Evolutionary conservation across 1,139 yeast genomes (phyloP).

Genomic region (Wickerhamomyces sp.): DNA sequence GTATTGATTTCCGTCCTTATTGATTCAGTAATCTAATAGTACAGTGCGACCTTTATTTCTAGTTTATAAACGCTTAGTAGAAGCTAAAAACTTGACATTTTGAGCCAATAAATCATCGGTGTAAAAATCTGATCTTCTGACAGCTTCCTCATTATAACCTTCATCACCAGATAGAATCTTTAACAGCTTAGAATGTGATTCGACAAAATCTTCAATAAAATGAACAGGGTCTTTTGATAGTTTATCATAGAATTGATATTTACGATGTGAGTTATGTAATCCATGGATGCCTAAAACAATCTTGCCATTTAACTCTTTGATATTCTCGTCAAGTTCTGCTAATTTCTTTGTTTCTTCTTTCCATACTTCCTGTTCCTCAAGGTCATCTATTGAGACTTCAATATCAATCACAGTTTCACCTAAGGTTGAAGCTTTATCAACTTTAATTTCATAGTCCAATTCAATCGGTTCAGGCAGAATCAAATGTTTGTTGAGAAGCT

Average conservation of each 20-base stretch:
- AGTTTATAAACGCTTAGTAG: slow-evolving; percentile 28
- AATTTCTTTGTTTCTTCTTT: slow-evolving; percentile 34
- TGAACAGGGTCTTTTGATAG: slow-evolving; percentile 73
- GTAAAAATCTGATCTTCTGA: slow-evolving; percentile 78
- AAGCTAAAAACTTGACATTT: slow-evolving; percentile 68
- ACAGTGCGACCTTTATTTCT: neutral
- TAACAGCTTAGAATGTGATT: slow-evolving; percentile 70
- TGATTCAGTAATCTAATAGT: neutral
- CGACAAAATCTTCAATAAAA: slow-evolving; percentile 69
- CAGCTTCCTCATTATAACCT: slow-evolving; percentile 86
- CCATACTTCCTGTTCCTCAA: slow-evolving; percentile 43
- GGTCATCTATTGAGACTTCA: slow-evolving; percentile 48
- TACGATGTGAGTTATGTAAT: slow-evolving; percentile 59
- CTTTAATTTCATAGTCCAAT: slow-evolving; percentile 69
- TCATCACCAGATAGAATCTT: slow-evolving; percentile 75
- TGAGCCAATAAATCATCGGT: slow-evolving; percentile 63
- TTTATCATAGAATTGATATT: slow-evolving; percentile 68
- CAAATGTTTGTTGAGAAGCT: slow-evolving; percentile 58
- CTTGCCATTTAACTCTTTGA: slow-evolving; percentile 54
- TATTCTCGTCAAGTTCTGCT: slow-evolving; percentile 43
- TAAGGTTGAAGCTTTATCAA: slow-evolving; percentile 70
- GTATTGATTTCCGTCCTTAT: too few relatives aligned
- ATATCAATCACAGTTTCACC: slow-evolving; percentile 82
- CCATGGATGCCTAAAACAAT: slow-evolving; percentile 61
- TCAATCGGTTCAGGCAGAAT: slow-evolving; percentile 76